These are phyloP conservation scores for Rosa lucieae DNA, from an alignment of 306 rosid genomes.

Conservation along the genomic window DNA sequence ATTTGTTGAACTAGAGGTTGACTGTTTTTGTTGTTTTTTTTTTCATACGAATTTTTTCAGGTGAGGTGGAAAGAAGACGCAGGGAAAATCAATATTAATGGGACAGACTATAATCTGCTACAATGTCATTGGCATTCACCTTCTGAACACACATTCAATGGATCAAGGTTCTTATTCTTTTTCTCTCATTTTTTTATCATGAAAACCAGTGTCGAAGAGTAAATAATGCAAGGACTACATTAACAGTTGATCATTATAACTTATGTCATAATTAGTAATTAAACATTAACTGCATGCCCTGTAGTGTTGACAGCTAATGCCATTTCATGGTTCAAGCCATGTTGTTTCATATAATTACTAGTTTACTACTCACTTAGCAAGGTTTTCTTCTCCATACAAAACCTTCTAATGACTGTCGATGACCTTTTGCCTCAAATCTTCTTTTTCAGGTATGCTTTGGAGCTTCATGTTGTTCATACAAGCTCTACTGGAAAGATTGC, in stretches of 20 bases:
- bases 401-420: neutral
- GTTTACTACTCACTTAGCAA: too few relatives aligned
- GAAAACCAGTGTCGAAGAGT: neutral
- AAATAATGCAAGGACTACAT: neutral
- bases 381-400: neutral
- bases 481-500: conserved; percentile 44
- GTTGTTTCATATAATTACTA: too few relatives aligned
- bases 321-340: neutral
- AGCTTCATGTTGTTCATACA: conserved; percentile 59
- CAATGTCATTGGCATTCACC: conserved; percentile 91
- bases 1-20: neutral
- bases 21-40: neutral
- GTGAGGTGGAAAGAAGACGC: conserved; percentile 61
- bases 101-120: conserved; percentile 44
- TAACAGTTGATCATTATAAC: neutral
- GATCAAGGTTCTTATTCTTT: conserved; percentile 41
- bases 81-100: conserved; percentile 57
- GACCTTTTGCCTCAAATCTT: neutral
- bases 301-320: neutral
- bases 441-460: conserved; percentile 53
- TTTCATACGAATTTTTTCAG: conserved; percentile 33
- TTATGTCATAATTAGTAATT: neutral
- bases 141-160: conserved; percentile 75
- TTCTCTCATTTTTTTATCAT: neutral
- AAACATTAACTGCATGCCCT: neutral